Evolutionary conservation across 441 rosid genomes (phyloP), one percentile per base, ranked within the genome.

Genomic region (Bocquillonia castaneifolia): DNA sequence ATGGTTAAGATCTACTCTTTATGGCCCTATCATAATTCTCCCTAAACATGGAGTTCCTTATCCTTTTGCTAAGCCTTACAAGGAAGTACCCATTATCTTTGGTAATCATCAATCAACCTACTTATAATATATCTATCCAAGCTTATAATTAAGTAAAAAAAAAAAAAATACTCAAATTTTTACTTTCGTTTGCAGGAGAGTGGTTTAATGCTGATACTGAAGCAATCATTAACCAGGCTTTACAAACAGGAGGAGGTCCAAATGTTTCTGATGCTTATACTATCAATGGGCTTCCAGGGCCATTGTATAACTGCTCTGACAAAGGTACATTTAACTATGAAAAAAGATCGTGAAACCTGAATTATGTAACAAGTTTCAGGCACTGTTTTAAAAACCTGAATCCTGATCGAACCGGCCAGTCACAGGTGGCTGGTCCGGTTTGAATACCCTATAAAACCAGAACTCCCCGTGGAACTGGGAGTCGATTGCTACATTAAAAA

Each of bases 161-260:
- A 0, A 6, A 18, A 50, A 0, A 6, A 1, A 50, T n/a, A 63
- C 5, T 0, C 17, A 3, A 10, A 28, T 17, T 13, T 2, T 42
- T 63, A 26, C 37, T 66, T 64, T 18, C 2, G 2, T 22, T 44
- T 67, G 67, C 75, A 88, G 92, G 92, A n/a, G 90, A 91, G 74
- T 91, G 96, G 97, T 89, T 84, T 65, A 88, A 83, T 79, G 78
- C 82, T n/a, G 97, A 86, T 71, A 75, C 91, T 55, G 88, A 83
- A 74, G 91, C 91, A 39, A 67, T 91, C 12, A 5, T 86, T 15
- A 81, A 71, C 15, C 92, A 87, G 62, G 80, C 93, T 39, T 78
- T 88, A n/a, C 83, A 76, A 71, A 85, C 92, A 0, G 94, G 92
- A 53, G 85, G n/a, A 25, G 93, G 87, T n/a, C 91, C 96, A 32